phyloP scores from a whole-genome alignment of 768 basidiomycete genomes.

The Lentinula aciculospora region DNA sequence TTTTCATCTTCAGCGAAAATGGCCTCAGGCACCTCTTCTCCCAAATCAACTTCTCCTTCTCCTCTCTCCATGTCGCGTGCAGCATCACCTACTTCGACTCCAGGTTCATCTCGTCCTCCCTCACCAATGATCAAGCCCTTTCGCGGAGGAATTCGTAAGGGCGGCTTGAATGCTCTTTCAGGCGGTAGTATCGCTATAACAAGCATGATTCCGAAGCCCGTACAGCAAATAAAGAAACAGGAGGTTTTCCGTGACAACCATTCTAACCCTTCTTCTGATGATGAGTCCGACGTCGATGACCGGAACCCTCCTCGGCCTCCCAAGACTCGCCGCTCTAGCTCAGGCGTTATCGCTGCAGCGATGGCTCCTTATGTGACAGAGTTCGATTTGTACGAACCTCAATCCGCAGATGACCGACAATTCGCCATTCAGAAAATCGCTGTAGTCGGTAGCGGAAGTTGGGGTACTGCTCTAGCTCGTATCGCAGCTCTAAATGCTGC shows the following conservation, averaged over 20 bases:
- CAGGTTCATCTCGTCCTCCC: conserved; percentile 10
- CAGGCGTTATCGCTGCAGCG: conserved; percentile 6
- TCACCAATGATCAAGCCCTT: conserved; percentile 7
- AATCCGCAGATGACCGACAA: conserved; percentile 2
- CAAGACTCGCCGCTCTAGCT: conserved; percentile 9
- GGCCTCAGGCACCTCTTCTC: neutral
- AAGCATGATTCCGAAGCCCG: conserved; percentile 5
- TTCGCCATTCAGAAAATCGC: conserved; percentile 10
- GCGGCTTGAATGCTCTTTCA: conserved; percentile 10
- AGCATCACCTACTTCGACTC: conserved; percentile 6
- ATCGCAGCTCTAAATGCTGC: conserved; percentile 6
- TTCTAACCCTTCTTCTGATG: neutral
- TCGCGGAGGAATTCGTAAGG: conserved; percentile 4
- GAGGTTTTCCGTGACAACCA: neutral
- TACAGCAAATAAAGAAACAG: neutral
- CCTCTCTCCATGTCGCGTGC: conserved; percentile 2
- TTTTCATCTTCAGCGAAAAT: neutral
- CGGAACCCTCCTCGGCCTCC: neutral
- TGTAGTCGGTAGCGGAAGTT: conserved; percentile 10
- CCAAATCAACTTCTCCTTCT: conserved; percentile 4
- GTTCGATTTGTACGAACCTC: conserved; percentile 12
- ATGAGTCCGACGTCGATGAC: conserved; percentile 9
- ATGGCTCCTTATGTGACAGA: conserved; percentile 12
- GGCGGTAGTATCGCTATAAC: conserved; percentile 11
- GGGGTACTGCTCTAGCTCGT: conserved; percentile 12